These are phyloP conservation scores for Gossypium stocksii DNA, from an alignment of 345 rosid genomes.

Conservation along the genomic window DNA sequence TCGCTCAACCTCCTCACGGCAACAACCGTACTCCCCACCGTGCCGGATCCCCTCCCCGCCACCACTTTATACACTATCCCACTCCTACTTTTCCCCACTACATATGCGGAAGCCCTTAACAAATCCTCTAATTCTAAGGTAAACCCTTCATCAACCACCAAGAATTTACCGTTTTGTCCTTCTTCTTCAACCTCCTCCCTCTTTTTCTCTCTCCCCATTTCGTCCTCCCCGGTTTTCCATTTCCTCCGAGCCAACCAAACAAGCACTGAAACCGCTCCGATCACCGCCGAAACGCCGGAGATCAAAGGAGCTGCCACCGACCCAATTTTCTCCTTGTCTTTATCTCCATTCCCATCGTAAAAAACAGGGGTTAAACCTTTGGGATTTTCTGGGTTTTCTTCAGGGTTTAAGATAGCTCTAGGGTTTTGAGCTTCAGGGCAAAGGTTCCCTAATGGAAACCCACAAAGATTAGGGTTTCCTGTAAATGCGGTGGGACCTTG, in stretches of 20 bases:
- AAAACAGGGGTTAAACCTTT: slow-evolving; percentile 23
- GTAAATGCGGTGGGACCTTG: slow-evolving; percentile 97
- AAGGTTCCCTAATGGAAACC: slow-evolving; percentile 64
- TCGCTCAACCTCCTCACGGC: slow-evolving; percentile 86
- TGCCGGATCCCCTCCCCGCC: slow-evolving; percentile 51
- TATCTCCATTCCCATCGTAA: slow-evolving; percentile 16
- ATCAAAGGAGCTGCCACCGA: slow-evolving; percentile 51
- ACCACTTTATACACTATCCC: slow-evolving; percentile 91
- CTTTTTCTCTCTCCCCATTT: slow-evolving; percentile 32
- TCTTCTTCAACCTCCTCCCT: slow-evolving; percentile 26
- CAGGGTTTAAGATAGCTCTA: slow-evolving; percentile 36
- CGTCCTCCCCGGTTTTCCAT: slow-evolving; percentile 24
- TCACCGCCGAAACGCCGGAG: slow-evolving; percentile 54
- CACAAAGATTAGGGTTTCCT: slow-evolving; percentile 77
- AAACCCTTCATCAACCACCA: slow-evolving; percentile 74
- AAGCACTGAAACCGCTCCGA: slow-evolving; percentile 54
- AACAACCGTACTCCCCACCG: slow-evolving; percentile 44
- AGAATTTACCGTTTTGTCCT: slow-evolving; percentile 62
- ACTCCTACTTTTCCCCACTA: slow-evolving; percentile 79
- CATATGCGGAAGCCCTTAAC: slow-evolving; percentile 92
- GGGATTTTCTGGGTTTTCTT: slow-evolving; percentile 47
- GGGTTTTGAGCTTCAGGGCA: slow-evolving; percentile 57
- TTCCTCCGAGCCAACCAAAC: slow-evolving; percentile 60
- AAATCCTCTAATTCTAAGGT: slow-evolving; percentile 76
- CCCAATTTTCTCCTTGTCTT: slow-evolving; percentile 29